Base-by-base conservation (phyloP, 805 yeast genomes). In the Ogataea nitratoaversa region DNA sequence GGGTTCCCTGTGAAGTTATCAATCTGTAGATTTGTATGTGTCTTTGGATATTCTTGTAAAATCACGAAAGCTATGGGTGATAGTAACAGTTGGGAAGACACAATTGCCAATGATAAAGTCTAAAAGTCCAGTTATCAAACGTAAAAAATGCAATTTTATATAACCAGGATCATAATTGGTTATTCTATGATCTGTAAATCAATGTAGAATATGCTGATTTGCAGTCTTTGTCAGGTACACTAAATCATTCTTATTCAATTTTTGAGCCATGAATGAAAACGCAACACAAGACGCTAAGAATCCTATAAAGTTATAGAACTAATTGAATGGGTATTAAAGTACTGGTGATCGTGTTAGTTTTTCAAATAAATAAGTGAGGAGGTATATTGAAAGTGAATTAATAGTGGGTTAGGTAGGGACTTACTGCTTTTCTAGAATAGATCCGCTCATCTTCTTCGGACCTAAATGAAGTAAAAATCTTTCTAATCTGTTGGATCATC, bases 401-500 rank as follows among this genome's bases (percentile, higher is more conserved):
- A n/a, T n/a, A n/a, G n/a, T n/a, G n/a, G n/a, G n/a, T n/a, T n/a
- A n/a, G n/a, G n/a, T n/a, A n/a, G n/a, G n/a, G n/a, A 58, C 74
- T 36, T 62, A 70, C 74, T 1, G 95, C 95, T 46, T 74, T 71
- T 35, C 96, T 67, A 0, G 95, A 84, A 51, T 78, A 82, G 38
- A 70, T 66, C 37, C 90, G 66, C 58, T 88, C 95, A 52, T 87
- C 95, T 50, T 87, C 95, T 47, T 86, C 95, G 2, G 93, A 77
- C 16, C 96, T 65, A 54, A 87, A 86, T 4, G 93, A 82, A 18
- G 89, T 79, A 56, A 87, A 87, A 32, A 87, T 82, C 42, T 86
- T 68, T 35, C 95, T 65, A 32, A 88, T 75, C 54, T 88, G 86
- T 32, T 85, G 88, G 32, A 87, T 66, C 50, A 82, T 79, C 81